Percentiles rank a stretch among this genome's conserved stretches.
These are phyloP conservation scores for Discostella pseudostelligera DNA, from an alignment of 108 stramenopile genomes.

Conservation along the genomic window DNA sequence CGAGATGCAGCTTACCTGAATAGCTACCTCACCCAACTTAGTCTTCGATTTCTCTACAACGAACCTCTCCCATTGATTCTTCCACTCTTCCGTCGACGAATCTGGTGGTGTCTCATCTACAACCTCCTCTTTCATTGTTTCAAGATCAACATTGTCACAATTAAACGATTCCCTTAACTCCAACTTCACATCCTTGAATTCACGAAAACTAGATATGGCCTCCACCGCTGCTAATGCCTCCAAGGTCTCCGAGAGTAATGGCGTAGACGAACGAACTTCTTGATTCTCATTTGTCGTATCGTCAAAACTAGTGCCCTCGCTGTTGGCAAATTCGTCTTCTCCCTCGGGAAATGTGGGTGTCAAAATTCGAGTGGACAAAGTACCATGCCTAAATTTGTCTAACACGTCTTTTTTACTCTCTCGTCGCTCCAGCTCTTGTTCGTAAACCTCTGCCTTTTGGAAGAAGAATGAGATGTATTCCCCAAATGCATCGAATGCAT, in stretches of 20 bases:
- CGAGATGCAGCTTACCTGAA: constrained; percentile 28
- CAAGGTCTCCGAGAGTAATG: constrained; percentile 14
- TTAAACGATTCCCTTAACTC: constrained; percentile 15
- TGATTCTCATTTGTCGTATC: neutral
- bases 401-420: constrained; percentile 21
- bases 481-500: constrained; percentile 32
- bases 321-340: neutral
- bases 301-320: neutral
- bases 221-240: constrained; percentile 39
- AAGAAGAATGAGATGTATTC: constrained; percentile 37
- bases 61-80: constrained; percentile 28
- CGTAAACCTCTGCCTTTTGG: constrained; percentile 36
- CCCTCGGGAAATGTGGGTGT: neutral
- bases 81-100: constrained; percentile 2
- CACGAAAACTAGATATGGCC: constrained; percentile 34
- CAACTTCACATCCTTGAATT: constrained; percentile 22
- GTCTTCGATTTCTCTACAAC: constrained; percentile 21
- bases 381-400: constrained; percentile 12
- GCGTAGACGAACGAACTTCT: constrained; percentile 5
- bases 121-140: neutral
- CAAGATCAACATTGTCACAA: neutral
- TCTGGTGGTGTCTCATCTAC: constrained; percentile 1
- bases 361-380: neutral
- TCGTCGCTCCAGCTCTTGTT: constrained; percentile 32
- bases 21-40: constrained; percentile 27